These are phyloP conservation scores for Mycena rosella DNA, from an alignment of 768 basidiomycete species.

Conservation along the genomic window DNA sequence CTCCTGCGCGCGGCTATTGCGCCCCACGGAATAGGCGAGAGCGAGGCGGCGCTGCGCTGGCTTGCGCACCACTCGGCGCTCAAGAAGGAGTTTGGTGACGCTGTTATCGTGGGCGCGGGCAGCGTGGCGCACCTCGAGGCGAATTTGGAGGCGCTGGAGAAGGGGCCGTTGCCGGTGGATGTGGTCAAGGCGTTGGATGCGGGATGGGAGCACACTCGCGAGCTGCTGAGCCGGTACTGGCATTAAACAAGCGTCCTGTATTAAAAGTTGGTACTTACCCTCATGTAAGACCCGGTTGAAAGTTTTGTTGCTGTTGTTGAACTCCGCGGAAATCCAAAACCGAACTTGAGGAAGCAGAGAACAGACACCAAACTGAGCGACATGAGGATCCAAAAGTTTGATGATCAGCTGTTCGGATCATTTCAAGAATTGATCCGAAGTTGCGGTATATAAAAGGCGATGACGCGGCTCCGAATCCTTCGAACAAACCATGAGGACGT, in stretches of 20 bases:
- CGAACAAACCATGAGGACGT: slow-evolving; percentile 86
- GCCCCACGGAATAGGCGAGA: slow-evolving; percentile 54
- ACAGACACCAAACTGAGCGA: no score
- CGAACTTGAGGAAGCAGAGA: no score
- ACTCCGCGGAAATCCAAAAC: no score
- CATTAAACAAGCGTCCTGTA: not conserved
- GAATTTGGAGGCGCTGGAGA: slow-evolving; percentile 30
- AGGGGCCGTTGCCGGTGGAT: slow-evolving; percentile 62
- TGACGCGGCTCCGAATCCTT: slow-evolving; percentile 33
- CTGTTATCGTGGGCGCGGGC: slow-evolving; percentile 59
- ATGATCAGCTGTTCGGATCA: no score
- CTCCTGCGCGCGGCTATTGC: slow-evolving; percentile 41
- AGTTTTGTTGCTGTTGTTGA: no score
- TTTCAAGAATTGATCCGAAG: no score
- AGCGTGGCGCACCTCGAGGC: slow-evolving; percentile 48
- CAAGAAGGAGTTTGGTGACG: slow-evolving; percentile 49
- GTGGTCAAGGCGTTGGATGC: slow-evolving; percentile 64
- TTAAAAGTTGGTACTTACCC: no score
- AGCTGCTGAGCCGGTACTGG: slow-evolving; percentile 7
- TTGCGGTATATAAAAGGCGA: slow-evolving; percentile 33
- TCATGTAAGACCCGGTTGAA: no score
- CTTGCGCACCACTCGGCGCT: slow-evolving; percentile 62
- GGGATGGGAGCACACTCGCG: slow-evolving; percentile 45
- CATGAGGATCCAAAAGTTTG: no score
- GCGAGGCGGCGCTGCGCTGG: slow-evolving; percentile 64